Conservation (phyloP, 495 filamentous ascomycete species). For the Neurospora terricola region DNA sequence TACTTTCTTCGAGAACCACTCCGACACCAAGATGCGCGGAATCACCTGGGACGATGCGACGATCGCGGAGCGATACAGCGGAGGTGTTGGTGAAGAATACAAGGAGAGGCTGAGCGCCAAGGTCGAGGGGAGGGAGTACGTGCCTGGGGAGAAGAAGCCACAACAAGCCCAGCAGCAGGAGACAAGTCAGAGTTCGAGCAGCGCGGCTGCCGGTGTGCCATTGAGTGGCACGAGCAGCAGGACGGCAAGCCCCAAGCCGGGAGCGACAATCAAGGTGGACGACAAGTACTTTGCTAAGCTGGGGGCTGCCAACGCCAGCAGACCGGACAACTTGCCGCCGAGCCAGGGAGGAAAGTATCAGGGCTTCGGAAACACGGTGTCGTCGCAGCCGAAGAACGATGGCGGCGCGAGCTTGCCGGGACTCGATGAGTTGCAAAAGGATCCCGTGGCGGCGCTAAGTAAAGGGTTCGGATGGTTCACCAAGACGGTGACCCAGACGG, state of each 20-base stretch:
- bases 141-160: conserved; percentile 46
- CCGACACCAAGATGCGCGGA: conserved; percentile 49
- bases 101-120: conserved; percentile 83
- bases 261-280: conserved; percentile 48
- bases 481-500: conserved; percentile 71
- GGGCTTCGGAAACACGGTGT: conserved; percentile 74
- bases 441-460: conserved; percentile 77
- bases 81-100: conserved; percentile 85
- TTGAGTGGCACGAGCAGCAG: conserved; percentile 53
- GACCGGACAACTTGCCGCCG: conserved; percentile 65
- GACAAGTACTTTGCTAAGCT: conserved; percentile 85
- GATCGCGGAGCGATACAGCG: conserved; percentile 77
- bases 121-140: conserved; percentile 76
- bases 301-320: conserved; percentile 67
- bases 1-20: conserved; percentile 66
- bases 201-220: conserved; percentile 28
- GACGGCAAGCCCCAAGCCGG: conserved; percentile 49
- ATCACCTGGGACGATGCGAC: conserved; percentile 64
- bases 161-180: background rate
- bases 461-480: conserved; percentile 96
- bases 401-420: conserved; percentile 42
- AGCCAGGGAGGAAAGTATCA: conserved; percentile 85
- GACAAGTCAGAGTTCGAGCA: conserved; percentile 19
- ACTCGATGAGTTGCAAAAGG: conserved; percentile 77
- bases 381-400: conserved; percentile 29